Conservation (phyloP, 1,284 basidiomycete genomes). For the Trichosporon coremiiforme region DNA sequence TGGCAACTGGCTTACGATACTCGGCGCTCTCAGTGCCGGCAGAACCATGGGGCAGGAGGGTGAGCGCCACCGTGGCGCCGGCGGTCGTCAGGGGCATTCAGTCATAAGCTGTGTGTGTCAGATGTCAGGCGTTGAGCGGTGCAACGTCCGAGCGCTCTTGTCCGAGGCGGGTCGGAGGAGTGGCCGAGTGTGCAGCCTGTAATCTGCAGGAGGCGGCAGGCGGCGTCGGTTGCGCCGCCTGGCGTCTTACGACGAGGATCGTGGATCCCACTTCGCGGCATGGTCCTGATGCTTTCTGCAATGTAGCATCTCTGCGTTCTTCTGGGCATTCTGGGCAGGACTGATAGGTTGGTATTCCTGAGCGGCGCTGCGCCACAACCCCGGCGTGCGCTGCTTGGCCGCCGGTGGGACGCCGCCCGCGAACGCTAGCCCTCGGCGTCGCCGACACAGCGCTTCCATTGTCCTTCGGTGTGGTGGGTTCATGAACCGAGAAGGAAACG, state of each 20-base stretch:
- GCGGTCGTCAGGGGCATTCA: neutral
- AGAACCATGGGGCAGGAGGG: neutral
- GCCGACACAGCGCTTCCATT: neutral
- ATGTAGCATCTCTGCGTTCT: neutral
- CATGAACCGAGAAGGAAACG: neutral
- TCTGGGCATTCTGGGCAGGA: neutral
- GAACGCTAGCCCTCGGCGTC: neutral
- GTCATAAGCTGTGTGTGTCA: neutral
- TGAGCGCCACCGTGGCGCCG: neutral
- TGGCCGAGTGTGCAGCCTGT: neutral
- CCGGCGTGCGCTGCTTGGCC: neutral
- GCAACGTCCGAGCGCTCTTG: neutral
- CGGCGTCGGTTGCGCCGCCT: too few relatives aligned
- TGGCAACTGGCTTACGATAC: neutral
- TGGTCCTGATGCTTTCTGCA: neutral
- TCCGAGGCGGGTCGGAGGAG: conserved; percentile 1
- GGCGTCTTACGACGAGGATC: neutral
- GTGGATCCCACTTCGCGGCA: neutral
- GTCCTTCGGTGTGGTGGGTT: neutral
- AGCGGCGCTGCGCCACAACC: neutral
- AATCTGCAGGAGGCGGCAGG: neutral
- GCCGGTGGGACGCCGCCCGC: too few relatives aligned
- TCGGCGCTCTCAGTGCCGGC: neutral
- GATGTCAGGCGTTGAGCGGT: neutral
- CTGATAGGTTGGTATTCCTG: neutral